Evolutionary conservation across 495 filamentous ascomycete genomes (phyloP).

Genomic region (Penicillium flavigenum): DNA sequence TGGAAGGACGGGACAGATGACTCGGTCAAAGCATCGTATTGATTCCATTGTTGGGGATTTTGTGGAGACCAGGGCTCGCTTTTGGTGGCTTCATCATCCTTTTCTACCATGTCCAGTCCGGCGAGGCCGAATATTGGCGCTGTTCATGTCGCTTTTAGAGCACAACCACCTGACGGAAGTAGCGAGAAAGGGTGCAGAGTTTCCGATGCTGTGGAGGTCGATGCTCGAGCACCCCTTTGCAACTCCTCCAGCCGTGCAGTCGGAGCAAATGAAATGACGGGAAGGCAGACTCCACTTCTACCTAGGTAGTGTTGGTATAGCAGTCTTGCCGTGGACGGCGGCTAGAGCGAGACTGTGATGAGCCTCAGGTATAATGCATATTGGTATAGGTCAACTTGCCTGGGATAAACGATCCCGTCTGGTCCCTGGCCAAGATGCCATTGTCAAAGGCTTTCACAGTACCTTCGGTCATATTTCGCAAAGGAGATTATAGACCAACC

Average conservation of each 20-base stretch:
- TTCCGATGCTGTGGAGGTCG: conserved; percentile 1
- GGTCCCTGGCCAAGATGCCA: conserved; percentile 19
- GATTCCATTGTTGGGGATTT: background rate
- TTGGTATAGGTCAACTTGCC: conserved; percentile 2
- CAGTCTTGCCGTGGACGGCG: background rate
- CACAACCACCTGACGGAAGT: background rate
- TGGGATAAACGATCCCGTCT: background rate
- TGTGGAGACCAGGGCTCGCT: background rate
- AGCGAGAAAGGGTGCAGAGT: conserved; percentile 6
- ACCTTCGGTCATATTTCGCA: conserved; percentile 7
- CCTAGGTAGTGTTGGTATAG: background rate
- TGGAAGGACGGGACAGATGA: background rate
- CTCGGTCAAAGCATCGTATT: background rate
- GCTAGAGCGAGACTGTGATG: conserved; percentile 5
- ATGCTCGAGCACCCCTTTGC: background rate
- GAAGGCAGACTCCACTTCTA: conserved; percentile 11
- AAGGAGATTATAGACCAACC: background rate
- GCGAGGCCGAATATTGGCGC: background rate
- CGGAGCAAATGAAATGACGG: background rate
- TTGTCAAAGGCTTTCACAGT: conserved; percentile 1
- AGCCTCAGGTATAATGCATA: background rate
- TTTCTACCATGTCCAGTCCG: background rate
- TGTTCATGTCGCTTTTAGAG: conserved; percentile 1
- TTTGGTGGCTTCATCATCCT: background rate
- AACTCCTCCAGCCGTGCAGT: background rate